Percentiles rank a stretch among this genome's conserved stretches.
phyloP scores from a whole-genome alignment of 257 asterid species.

The Nemophila menziesii region DNA sequence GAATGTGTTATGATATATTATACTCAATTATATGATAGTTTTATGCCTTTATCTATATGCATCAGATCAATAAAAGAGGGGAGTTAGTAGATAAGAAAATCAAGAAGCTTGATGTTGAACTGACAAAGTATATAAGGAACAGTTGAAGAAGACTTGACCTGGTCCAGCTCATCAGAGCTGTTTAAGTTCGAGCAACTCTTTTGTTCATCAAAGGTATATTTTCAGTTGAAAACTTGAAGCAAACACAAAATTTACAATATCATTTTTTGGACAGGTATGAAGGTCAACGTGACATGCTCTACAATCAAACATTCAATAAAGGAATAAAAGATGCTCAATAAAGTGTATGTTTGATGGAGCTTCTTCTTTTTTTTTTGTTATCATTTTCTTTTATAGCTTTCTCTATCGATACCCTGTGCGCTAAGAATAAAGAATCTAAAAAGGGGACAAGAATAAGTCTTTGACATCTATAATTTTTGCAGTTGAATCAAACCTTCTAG shows the following conservation, averaged over 20 bases:
- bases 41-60: not conserved
- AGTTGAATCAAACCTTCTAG: no score
- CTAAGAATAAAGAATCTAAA: not conserved
- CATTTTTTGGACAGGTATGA: conserved; percentile 68
- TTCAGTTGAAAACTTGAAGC: no score
- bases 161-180: conserved; percentile 98
- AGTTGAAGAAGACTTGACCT: conserved; percentile 85
- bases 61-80: conserved; percentile 86
- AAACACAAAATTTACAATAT: not conserved
- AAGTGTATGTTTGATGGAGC: conserved; percentile 49
- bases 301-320: conserved; percentile 93
- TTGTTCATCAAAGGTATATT: not conserved
- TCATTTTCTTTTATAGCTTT: not conserved
- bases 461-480: no score
- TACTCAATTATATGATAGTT: not conserved
- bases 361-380: not conserved
- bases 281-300: conserved; percentile 97
- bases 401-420: not conserved
- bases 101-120: conserved; percentile 70
- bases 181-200: conserved; percentile 81
- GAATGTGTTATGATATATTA: no score
- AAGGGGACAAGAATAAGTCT: not conserved
- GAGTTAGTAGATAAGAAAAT: conserved; percentile 84
- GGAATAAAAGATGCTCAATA: conserved; percentile 99
- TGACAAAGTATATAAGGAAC: conserved; percentile 70